Evolutionary conservation across 225 moss, liverwort and hornwort genomes (phyloP), one percentile per base, ranked within the genome.

Genomic region (Pseudisothecium myosuroides): DNA sequence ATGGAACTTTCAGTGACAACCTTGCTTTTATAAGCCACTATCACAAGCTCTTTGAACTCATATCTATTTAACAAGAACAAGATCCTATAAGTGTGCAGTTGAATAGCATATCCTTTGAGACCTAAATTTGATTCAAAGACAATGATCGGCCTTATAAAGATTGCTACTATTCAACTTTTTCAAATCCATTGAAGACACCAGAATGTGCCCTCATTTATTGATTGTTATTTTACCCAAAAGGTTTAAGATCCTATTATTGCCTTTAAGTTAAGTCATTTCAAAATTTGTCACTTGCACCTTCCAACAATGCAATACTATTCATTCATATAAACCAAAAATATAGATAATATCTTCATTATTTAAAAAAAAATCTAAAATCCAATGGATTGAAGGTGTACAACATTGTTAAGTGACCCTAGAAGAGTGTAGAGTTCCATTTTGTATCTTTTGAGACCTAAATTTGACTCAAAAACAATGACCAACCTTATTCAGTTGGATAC

Each of bases 31-130:
- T 0, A 0, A 3, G 8, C 8, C 5, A 69, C 14, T 69, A 13
- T 7, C 0, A 23, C 7, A 23, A 69, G 8, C 8, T 69, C 21
- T 21, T 37, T 67, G 8, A 65, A 34, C 8, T 39, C 69, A 69
- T 69, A 4, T 39, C 39, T 13, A 43, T n/a, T 12, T 2, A 12
- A n/a, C 5, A n/a, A n/a, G 22, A n/a, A 7, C 12, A n/a, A 0
- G 2, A 16, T 11, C 4, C 3, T 0, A 12, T n/a, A 9, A 22
- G 2, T n/a, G 20, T 21, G 6, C 6, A 37, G 11, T 37, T 67
- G 37, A 67, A 20, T 20, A 67, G 11, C 20, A 67, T 23, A n/a
- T n/a, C 22, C 12, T n/a, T 68, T n/a, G n/a, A 22, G 12, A 6
- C 34, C 21, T 37, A 21, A 37, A 37, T 37, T 67, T 68, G 11